Evolutionary conservation across 73 alveolate genomes (phyloP).

Genomic region (Effrenium voratum): DNA sequence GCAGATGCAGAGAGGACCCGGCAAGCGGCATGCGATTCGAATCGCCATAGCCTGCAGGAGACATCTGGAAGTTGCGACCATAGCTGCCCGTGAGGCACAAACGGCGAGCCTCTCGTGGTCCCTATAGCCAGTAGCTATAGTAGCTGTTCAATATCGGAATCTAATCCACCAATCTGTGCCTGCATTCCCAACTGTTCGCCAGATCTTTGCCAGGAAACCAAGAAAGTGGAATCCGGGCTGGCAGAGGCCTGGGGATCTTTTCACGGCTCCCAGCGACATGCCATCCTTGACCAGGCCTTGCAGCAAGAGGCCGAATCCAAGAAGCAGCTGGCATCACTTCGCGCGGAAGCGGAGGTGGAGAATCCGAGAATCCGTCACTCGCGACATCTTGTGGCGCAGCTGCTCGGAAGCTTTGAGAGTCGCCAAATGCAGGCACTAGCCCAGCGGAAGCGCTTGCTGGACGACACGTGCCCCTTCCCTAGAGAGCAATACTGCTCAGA

Average conservation of each 20-base stretch:
- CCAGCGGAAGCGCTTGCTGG: slow-evolving; percentile 43
- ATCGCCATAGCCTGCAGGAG: too few relatives aligned
- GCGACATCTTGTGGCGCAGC: not conserved
- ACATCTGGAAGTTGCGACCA: slow-evolving; percentile 75
- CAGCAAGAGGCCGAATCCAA: not conserved
- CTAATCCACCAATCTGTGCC: not conserved
- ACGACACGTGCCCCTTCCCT: not conserved
- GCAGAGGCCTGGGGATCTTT: not conserved
- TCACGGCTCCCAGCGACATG: not conserved
- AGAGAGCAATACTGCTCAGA: not conserved
- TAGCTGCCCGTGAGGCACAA: slow-evolving; percentile 58
- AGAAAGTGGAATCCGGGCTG: slow-evolving; percentile 28
- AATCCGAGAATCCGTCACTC: not conserved
- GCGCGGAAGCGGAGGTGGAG: not conserved
- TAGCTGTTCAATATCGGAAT: not conserved
- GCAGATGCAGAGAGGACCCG: slow-evolving; percentile 50
- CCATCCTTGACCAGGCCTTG: not conserved
- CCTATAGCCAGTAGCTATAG: not conserved
- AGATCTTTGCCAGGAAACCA: slow-evolving; percentile 17
- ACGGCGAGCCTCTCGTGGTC: not conserved
- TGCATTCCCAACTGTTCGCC: not conserved
- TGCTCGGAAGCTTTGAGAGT: not conserved
- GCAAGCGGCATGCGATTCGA: too few relatives aligned
- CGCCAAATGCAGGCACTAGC: not conserved
- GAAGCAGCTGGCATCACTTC: not conserved